These are phyloP conservation scores for Rhizopogon rudus DNA, from an alignment of 768 basidiomycete species.

Conservation along the genomic window DNA sequence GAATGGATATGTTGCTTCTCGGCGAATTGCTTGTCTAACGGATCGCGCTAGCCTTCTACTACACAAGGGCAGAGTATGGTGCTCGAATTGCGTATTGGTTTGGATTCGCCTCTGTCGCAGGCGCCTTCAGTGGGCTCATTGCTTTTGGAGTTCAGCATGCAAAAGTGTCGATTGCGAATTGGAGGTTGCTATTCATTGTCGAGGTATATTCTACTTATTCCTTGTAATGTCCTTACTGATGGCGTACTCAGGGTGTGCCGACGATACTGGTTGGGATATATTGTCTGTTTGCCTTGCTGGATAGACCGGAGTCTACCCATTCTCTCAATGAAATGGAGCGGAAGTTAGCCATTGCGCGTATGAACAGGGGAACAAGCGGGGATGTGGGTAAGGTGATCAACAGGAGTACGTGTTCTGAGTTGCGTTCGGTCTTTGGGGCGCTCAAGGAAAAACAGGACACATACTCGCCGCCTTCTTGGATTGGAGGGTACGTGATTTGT, in stretches of 20 bases:
- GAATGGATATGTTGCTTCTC: neutral
- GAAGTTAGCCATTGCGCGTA: constrained; percentile 52
- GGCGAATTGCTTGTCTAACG: constrained; percentile 14
- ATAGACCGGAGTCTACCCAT: constrained; percentile 58
- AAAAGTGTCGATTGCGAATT: neutral
- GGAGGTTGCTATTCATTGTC: constrained; percentile 48
- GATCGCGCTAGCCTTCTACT: constrained; percentile 52
- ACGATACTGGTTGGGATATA: constrained; percentile 51
- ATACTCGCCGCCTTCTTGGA: constrained; percentile 54
- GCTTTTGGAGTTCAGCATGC: constrained; percentile 21
- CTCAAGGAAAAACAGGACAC: constrained; percentile 36
- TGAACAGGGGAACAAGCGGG: constrained; percentile 55
- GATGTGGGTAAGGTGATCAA: constrained; percentile 57
- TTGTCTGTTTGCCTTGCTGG: constrained; percentile 47
- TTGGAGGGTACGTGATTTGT: constrained; percentile 45
- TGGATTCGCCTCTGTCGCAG: constrained; percentile 69
- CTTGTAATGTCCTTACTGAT: neutral
- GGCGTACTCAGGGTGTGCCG: constrained; percentile 44
- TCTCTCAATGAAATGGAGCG: constrained; percentile 45
- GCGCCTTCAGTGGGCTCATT: constrained; percentile 17
- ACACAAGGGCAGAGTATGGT: constrained; percentile 64
- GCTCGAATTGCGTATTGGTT: constrained; percentile 61
- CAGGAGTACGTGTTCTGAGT: constrained; percentile 34
- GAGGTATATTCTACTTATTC: constrained; percentile 34
- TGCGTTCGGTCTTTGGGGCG: neutral